Evolutionary conservation across 257 asterid species (phyloP), one percentile per base, ranked within the genome.

Genomic region (Misopates orontium): DNA sequence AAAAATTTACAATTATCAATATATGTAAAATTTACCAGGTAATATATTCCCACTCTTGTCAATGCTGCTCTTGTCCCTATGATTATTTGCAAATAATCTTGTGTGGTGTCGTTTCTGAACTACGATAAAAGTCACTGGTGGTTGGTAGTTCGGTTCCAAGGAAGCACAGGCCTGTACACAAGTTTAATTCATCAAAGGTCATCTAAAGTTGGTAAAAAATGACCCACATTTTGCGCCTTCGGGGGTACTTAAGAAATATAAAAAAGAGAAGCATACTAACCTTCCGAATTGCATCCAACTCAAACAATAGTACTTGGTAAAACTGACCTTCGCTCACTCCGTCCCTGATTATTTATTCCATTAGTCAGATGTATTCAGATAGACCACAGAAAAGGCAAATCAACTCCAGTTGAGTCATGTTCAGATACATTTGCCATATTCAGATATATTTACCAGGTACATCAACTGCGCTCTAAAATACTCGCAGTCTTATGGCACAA

Each of bases 281-380:
- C 91, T 93, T 93, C 3, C 99, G 87, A 62, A 93, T 93, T 44
- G 99, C 99, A 71, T 93, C 99, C 59, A 93, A 82, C 81, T 93
- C 99, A 22, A 90, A 90, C 22, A 93, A 84, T 23, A 93, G 79
- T 62, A 93, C 97, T 77, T 93, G 97, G 80, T 93, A 90, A 68
- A 87, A 93, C 65, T 90, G 97, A 64, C 99, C 99, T 84, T 93
- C 99, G 47, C 99, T 93, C 55, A 90, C 99, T 3, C 97, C 99
- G 74, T 93, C 99, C 87, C 99, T 92, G 83, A 62, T 42, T 23
- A 72, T 58, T 17, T 31, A 52, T 17, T 53, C 41, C 56, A 15
- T 62, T 16, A 58, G 18, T 73, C 20, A 80, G 71, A 64, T 23
- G 8, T 3, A 36, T 4, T 3, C 1, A 36, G 6, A 3, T 36